Evolutionary conservation across 2,329 filamentous ascomycete species (phyloP), one percentile per base, ranked within the genome.

Genomic region (Chrysosporium keratinophilum): DNA sequence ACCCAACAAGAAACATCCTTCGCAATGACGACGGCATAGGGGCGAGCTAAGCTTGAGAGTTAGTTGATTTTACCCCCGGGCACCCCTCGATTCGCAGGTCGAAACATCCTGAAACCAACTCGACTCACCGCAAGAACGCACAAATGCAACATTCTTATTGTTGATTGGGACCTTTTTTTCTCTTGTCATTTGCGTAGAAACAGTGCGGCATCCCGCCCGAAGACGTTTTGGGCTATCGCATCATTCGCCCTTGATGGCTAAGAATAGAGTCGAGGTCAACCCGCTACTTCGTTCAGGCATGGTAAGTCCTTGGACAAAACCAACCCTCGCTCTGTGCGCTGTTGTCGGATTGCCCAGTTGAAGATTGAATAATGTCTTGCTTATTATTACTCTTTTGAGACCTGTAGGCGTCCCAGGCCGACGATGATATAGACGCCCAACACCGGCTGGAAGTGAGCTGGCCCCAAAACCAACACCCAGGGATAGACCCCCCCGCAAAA

Each of bases 401-500:
- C n/a, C 17, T 46, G 12, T 40, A 52, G 50, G 41, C 50, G 23
- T n/a, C 44, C 4, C 51, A 35, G 12, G 23, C 11, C 17, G 51
- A 54, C 23, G 20, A 43, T 35, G 51, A 54, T 31, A 19, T 44
- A 23, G 51, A 54, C 15, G 2, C 20, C 11, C 51, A 54, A 35
- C 51, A 17, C 17, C 50, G 43, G 20, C 51, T 54, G 10, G 51
- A 54, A 44, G 51, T 54, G 37, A 41, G 37, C 12, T 41, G 17
- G 50, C 23, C 23, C 37, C 50, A 41, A 37, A 9, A n/a, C 28
- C 15, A 15, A 34, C 17, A 37, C 11, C 41, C 15, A 17, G 35
- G 35, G n/a, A 12, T n/a, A 37, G 5, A 12, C 35, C 35, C 35
- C 35, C 35, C n/a, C 35, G 11, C 35, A n/a, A 37, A 37, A 37